These are phyloP conservation scores for Mycena kentingensis DNA, from an alignment of 768 basidiomycete genomes.

Conservation along the genomic window DNA sequence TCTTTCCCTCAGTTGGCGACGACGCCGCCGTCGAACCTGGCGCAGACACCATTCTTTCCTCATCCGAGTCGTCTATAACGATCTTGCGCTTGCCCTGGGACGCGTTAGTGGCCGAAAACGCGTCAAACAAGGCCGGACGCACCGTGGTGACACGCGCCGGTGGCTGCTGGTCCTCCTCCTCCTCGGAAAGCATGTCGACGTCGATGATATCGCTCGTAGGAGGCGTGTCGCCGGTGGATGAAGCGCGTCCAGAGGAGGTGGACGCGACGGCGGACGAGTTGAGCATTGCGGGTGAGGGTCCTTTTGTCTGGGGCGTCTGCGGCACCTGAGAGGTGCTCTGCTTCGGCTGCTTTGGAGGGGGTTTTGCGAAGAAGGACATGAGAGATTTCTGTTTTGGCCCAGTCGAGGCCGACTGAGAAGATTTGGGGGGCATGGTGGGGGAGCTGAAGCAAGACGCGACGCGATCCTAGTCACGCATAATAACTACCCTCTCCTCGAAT, in stretches of 20 bases:
- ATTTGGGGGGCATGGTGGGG: slow-evolving; percentile 15
- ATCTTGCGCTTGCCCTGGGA: slow-evolving; percentile 66
- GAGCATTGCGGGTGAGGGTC: slow-evolving; percentile 27
- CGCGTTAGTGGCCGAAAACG: slow-evolving; percentile 27
- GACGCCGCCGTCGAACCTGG: slow-evolving; percentile 33
- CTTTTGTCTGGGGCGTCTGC: slow-evolving; percentile 43
- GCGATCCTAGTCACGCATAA: neutral
- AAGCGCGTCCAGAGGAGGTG: slow-evolving; percentile 49
- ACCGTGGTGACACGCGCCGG: slow-evolving; percentile 34
- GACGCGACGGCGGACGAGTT: slow-evolving; percentile 45
- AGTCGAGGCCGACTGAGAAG: slow-evolving; percentile 1
- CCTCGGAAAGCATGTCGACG: slow-evolving; percentile 67
- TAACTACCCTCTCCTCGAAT: neutral
- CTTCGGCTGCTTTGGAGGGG: slow-evolving; percentile 19
- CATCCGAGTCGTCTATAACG: slow-evolving; percentile 69
- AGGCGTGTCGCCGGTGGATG: slow-evolving; percentile 58
- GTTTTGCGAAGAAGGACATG: slow-evolving; percentile 59
- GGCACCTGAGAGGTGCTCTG: slow-evolving; percentile 42
- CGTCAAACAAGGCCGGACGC: slow-evolving; percentile 17
- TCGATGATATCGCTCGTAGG: slow-evolving; percentile 76
- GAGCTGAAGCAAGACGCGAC: neutral
- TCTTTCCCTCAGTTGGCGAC: slow-evolving; percentile 39
- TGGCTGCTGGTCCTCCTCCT: slow-evolving; percentile 35
- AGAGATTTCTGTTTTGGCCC: slow-evolving; percentile 68
- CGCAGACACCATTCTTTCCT: slow-evolving; percentile 46